These are phyloP conservation scores for Hypericum androsaemum DNA, from an alignment of 345 rosid genomes.

Conservation along the genomic window DNA sequence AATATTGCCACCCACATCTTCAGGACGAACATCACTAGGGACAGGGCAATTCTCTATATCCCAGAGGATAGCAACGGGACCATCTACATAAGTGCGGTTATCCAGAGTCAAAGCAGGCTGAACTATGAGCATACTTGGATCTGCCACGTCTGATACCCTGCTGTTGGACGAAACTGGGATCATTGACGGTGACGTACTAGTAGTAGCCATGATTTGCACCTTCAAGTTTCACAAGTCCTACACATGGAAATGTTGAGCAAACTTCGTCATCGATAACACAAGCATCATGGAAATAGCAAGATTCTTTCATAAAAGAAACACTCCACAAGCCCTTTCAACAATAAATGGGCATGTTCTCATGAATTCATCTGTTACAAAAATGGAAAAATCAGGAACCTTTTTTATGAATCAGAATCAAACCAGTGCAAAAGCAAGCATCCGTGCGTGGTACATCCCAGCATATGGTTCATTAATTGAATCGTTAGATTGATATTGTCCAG, in stretches of 20 bases:
- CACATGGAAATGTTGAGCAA: not conserved
- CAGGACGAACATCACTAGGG: slow-evolving; percentile 84
- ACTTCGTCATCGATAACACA: too few relatives aligned
- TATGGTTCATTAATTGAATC: too few relatives aligned
- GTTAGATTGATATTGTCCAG: too few relatives aligned
- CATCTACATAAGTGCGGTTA: slow-evolving; percentile 31
- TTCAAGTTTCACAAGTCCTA: not conserved
- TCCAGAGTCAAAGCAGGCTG: slow-evolving; percentile 28
- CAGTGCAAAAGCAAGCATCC: too few relatives aligned
- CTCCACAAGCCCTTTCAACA: too few relatives aligned
- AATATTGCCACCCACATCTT: slow-evolving; percentile 85
- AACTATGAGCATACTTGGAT: slow-evolving; percentile 19
- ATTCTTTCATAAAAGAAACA: too few relatives aligned
- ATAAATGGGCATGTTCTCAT: too few relatives aligned
- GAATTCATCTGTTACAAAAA: too few relatives aligned
- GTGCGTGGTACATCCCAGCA: too few relatives aligned
- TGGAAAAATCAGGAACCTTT: too few relatives aligned
- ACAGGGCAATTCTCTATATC: slow-evolving; percentile 93
- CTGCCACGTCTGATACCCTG: slow-evolving; percentile 10
- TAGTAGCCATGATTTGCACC: not conserved
- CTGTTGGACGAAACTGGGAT: slow-evolving; percentile 9
- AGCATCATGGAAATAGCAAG: too few relatives aligned
- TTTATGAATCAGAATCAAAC: too few relatives aligned
- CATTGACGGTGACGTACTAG: slow-evolving; percentile 1
- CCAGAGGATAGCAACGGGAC: slow-evolving; percentile 87